These are phyloP conservation scores for Tolypocladium endophyticum DNA, from an alignment of 2,329 filamentous ascomycete species.

Conservation along the genomic window DNA sequence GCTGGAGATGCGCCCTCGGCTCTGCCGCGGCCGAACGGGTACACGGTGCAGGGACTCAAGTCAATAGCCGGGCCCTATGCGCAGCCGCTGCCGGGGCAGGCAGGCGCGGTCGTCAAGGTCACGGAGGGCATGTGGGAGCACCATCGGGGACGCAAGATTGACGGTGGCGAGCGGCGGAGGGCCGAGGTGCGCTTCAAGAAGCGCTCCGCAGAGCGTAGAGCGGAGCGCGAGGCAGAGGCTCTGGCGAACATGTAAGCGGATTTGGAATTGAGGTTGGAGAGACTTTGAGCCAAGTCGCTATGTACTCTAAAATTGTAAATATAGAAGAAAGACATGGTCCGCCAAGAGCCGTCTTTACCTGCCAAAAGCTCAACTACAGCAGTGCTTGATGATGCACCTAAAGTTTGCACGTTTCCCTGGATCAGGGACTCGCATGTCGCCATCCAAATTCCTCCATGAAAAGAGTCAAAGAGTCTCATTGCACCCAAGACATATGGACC, in stretches of 20 bases:
- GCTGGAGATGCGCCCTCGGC: conserved; percentile 2
- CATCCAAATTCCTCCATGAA: too few species aligned
- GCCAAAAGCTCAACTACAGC: background rate
- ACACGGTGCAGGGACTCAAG: conserved; percentile 57
- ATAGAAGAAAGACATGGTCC: background rate
- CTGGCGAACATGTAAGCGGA: conserved; percentile 18
- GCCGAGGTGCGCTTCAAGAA: conserved; percentile 82
- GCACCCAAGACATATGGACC: too few species aligned
- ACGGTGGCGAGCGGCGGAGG: conserved; percentile 86
- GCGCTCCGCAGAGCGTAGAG: conserved; percentile 67
- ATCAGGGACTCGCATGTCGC: too few species aligned
- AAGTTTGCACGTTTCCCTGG: too few species aligned
- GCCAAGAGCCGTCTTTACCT: background rate
- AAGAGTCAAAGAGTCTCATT: too few species aligned
- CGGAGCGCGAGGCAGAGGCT: conserved; percentile 39
- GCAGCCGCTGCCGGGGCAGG: conserved; percentile 53
- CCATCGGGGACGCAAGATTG: conserved; percentile 77
- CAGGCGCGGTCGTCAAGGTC: conserved; percentile 55
- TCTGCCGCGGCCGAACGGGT: conserved; percentile 26
- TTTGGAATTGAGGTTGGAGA: conserved; percentile 5
- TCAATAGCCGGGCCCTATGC: conserved; percentile 69
- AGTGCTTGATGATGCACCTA: too few species aligned
- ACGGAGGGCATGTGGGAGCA: conserved; percentile 92
- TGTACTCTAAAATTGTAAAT: background rate
- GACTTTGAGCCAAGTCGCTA: conserved; percentile 6